phyloP scores from a whole-genome alignment of 192 early-diverging fungal species.

The Mortierella hygrophila region DNA sequence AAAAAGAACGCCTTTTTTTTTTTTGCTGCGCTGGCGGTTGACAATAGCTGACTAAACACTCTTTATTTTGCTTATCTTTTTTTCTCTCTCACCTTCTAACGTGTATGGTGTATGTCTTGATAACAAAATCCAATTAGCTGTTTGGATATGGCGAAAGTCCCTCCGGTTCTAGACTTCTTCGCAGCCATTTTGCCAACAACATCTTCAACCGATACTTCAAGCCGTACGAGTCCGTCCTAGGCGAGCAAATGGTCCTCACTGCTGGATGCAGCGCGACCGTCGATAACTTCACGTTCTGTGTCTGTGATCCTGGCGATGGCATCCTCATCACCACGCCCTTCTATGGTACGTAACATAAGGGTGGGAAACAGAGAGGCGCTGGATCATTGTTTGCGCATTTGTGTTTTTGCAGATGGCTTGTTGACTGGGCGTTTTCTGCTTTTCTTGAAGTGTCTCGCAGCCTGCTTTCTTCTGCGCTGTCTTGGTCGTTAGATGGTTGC shows the following conservation, averaged over 20 bases:
- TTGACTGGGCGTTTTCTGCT: no score
- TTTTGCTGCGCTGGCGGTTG: background rate
- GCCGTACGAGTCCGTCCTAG: constrained; percentile 55
- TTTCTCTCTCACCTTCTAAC: background rate
- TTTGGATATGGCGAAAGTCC: constrained; percentile 59
- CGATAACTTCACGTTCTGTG: constrained; percentile 71
- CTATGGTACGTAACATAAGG: constrained; percentile 64
- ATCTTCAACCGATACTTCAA: constrained; percentile 75
- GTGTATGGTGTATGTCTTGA: background rate
- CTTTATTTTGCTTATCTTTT: background rate
- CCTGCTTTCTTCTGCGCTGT: background rate
- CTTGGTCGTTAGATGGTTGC: background rate
- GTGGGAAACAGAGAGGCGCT: background rate
- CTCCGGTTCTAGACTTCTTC: constrained; percentile 69
- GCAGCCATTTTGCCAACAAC: constrained; percentile 69
- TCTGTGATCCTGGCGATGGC: constrained; percentile 79
- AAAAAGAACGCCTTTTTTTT: background rate
- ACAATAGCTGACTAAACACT: constrained; percentile 2
- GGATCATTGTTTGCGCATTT: background rate
- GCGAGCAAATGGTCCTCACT: constrained; percentile 69
- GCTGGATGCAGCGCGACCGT: constrained; percentile 79
- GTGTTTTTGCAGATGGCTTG: background rate
- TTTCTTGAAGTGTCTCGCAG: no score
- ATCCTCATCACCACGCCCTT: constrained; percentile 81
- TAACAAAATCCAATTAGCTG: constrained; percentile 31